These are phyloP conservation scores for Heritiera littoralis DNA, from an alignment of 345 rosid genomes.

Conservation along the genomic window DNA sequence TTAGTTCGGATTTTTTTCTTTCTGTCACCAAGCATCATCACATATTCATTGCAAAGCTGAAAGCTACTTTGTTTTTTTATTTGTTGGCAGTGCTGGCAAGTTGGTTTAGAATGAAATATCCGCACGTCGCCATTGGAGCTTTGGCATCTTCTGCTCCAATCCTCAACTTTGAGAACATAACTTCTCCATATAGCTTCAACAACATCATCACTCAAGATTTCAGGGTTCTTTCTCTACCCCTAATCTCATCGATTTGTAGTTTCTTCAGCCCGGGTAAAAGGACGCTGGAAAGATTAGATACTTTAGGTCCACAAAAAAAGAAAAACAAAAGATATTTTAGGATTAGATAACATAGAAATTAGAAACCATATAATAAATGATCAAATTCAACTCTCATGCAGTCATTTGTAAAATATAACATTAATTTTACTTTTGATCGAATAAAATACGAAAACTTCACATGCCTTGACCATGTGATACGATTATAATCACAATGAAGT, in stretches of 20 bases:
- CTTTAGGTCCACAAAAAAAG: neutral
- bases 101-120: slow-evolving; percentile 60
- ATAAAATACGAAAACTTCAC: neutral
- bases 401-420: neutral
- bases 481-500: neutral
- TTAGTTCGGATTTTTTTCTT: too few relatives aligned
- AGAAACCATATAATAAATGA: neutral
- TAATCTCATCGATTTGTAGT: neutral
- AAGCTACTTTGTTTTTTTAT: neutral
- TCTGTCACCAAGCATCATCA: too few relatives aligned
- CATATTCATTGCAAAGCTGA: neutral
- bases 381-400: neutral
- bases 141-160: slow-evolving; percentile 63
- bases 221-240: slow-evolving; percentile 32
- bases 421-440: neutral
- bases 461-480: neutral
- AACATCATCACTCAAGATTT: slow-evolving; percentile 50
- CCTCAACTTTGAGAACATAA: slow-evolving; percentile 41
- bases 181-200: slow-evolving; percentile 55
- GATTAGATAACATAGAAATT: neutral
- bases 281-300: neutral
- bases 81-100: slow-evolving; percentile 48
- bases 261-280: neutral
- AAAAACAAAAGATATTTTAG: neutral
- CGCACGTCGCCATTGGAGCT: slow-evolving; percentile 54